Evolutionary conservation across 2,329 filamentous ascomycete genomes (phyloP).

Genomic region (Aspergillus quadrilineatus): DNA sequence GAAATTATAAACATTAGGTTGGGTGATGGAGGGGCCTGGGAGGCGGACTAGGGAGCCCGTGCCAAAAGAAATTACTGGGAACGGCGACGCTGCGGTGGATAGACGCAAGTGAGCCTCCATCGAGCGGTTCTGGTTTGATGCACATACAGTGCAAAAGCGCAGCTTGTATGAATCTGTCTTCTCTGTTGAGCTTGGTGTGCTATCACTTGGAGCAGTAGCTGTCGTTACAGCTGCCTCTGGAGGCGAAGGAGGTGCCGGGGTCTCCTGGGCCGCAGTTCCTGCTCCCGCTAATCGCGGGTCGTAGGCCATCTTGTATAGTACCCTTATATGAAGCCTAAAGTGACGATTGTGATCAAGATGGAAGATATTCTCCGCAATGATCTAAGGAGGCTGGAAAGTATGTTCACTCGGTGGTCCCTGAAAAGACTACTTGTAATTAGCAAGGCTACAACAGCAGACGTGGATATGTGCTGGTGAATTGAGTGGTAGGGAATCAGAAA

Average conservation of each 20-base stretch:
- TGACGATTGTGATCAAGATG: constrained; percentile 14
- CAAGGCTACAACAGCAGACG: constrained; percentile 9
- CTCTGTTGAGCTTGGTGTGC: not conserved
- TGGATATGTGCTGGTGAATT: constrained; percentile 6
- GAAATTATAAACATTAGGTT: constrained; percentile 97
- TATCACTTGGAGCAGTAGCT: not conserved
- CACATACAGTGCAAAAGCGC: constrained; percentile 98
- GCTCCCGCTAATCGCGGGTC: constrained; percentile 53
- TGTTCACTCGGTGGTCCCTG: constrained; percentile 36
- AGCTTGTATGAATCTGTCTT: constrained; percentile 69
- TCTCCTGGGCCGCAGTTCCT: constrained; percentile 42
- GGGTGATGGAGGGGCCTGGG: constrained; percentile 83
- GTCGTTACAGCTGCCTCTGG: constrained; percentile 32
- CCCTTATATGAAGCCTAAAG: constrained; percentile 14
- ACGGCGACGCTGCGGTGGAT: constrained; percentile 75
- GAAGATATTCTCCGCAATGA: constrained; percentile 10
- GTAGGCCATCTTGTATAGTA: constrained; percentile 43
- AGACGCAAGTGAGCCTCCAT: constrained; percentile 99
- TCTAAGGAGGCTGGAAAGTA: constrained; percentile 37
- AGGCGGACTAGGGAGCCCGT: constrained; percentile 92
- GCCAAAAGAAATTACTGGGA: constrained; percentile 97
- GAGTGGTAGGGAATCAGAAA: constrained; percentile 25
- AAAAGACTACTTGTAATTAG: constrained; percentile 31
- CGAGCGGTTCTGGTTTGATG: constrained; percentile 97
- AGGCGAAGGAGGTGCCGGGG: constrained; percentile 51